Conservation (phyloP, 768 basidiomycete species). For the Scleroderma citrinum region DNA sequence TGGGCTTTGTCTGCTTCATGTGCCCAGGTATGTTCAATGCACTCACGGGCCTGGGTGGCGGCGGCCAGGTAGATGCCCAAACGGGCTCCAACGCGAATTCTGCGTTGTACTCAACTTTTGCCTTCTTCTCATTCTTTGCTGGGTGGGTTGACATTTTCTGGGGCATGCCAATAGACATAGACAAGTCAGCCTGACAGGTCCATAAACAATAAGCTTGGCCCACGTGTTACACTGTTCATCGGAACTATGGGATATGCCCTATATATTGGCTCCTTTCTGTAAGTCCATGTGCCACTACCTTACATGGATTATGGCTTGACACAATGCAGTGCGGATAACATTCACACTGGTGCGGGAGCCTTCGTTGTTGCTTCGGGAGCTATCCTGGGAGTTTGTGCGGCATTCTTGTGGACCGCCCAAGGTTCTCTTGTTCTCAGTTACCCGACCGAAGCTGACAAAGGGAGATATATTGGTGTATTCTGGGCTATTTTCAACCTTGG, state of each 20-base stretch:
- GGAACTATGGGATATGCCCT: constrained; percentile 74
- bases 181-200: constrained; percentile 38
- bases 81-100: constrained; percentile 67
- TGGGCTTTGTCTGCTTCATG: constrained; percentile 66
- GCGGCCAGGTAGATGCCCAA: constrained; percentile 62
- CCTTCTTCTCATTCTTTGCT: constrained; percentile 58
- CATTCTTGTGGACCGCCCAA: constrained; percentile 76
- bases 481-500: constrained; percentile 84
- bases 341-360: constrained; percentile 51
- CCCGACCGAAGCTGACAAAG: constrained; percentile 75
- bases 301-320: neutral
- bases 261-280: constrained; percentile 73
- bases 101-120: constrained; percentile 62
- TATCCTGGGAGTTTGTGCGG: constrained; percentile 66
- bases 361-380: constrained; percentile 73
- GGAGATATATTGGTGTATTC: constrained; percentile 70
- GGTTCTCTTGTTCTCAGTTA: constrained; percentile 84
- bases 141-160: constrained; percentile 42
- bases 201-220: constrained; percentile 77
- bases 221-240: constrained; percentile 62
- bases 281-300: constrained; percentile 18
- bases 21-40: constrained; percentile 71
- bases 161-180: neutral
- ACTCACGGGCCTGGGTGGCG: constrained; percentile 72
- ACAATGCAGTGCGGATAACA: constrained; percentile 55